Evolutionary conservation across 768 basidiomycete species (phyloP).

Genomic region (Pulveroboletus sp.): DNA sequence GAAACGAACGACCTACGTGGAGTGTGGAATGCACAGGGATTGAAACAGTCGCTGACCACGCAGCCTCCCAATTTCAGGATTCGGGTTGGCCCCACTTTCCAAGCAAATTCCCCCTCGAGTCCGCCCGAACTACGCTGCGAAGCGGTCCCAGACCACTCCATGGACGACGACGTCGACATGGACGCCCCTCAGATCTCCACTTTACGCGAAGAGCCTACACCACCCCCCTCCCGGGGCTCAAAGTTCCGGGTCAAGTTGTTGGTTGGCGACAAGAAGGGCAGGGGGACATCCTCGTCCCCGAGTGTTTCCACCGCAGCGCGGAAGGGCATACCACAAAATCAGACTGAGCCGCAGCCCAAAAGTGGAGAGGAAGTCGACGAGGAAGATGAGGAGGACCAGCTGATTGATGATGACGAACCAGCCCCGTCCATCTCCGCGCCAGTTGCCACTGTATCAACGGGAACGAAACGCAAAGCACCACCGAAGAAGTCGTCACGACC

Average conservation of each 20-base stretch:
- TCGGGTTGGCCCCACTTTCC: neutral
- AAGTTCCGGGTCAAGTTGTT: conserved; percentile 50
- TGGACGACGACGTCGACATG: conserved; percentile 54
- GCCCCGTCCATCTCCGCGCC: conserved; percentile 27
- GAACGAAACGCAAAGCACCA: conserved; percentile 47
- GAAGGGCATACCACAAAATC: conserved; percentile 19
- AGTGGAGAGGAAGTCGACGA: conserved; percentile 53
- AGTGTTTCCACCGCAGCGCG: conserved; percentile 17
- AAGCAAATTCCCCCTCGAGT: neutral
- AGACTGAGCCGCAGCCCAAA: conserved; percentile 16
- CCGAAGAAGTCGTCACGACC: conserved; percentile 46
- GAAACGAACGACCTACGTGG: conserved; percentile 4
- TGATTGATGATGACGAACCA: conserved; percentile 63
- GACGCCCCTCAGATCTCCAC: conserved; percentile 82
- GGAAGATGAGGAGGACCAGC: conserved; percentile 72
- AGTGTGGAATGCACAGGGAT: neutral
- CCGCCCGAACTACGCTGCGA: neutral
- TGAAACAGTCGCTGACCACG: conserved; percentile 2
- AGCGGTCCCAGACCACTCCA: conserved; percentile 4
- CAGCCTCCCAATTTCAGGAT: neutral
- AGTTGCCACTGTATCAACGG: conserved; percentile 28
- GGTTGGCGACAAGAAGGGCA: conserved; percentile 40
- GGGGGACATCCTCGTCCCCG: conserved; percentile 33
- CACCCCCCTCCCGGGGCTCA: conserved; percentile 46
- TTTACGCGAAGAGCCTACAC: conserved; percentile 65